Conservation (phyloP, 148 eudicot species). For the Rhododendron simsii region DNA sequence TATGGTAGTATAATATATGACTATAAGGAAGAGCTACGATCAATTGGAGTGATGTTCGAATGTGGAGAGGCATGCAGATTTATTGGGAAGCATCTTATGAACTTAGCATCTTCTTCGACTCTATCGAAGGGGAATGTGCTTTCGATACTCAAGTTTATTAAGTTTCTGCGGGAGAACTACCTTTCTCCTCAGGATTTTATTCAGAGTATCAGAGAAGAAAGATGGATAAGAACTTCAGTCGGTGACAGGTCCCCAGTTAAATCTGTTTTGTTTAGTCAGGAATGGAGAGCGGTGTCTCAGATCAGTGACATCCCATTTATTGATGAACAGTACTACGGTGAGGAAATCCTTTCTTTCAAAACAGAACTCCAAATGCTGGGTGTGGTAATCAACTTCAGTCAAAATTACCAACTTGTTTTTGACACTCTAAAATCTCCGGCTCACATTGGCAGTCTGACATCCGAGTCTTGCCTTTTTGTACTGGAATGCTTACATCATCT, state of each 20-base stretch:
- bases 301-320: constrained; percentile 50
- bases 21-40: constrained; percentile 45
- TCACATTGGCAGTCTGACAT: constrained; percentile 8
- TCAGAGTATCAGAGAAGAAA: constrained; percentile 23
- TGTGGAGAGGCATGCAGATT: constrained; percentile 41
- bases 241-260: constrained; percentile 42
- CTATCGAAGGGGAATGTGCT: constrained; percentile 42
- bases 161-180: constrained; percentile 28
- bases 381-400: constrained; percentile 30
- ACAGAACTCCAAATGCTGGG: constrained; percentile 50
- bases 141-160: constrained; percentile 48
- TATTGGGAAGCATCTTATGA: constrained; percentile 50
- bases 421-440: constrained; percentile 36
- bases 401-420: constrained; percentile 30
- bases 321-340: constrained; percentile 42
- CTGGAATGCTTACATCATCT: constrained; percentile 32
- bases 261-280: constrained; percentile 38
- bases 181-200: constrained; percentile 40
- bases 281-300: constrained; percentile 41
- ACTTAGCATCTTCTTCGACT: constrained; percentile 26
- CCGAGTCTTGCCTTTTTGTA: constrained; percentile 35
- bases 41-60: constrained; percentile 53
- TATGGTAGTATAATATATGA: constrained; percentile 42
- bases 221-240: constrained; percentile 48
- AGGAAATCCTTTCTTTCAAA: constrained; percentile 23